phyloP scores from a whole-genome alignment of 2,329 filamentous ascomycete species.

The Apiospora sp. region DNA sequence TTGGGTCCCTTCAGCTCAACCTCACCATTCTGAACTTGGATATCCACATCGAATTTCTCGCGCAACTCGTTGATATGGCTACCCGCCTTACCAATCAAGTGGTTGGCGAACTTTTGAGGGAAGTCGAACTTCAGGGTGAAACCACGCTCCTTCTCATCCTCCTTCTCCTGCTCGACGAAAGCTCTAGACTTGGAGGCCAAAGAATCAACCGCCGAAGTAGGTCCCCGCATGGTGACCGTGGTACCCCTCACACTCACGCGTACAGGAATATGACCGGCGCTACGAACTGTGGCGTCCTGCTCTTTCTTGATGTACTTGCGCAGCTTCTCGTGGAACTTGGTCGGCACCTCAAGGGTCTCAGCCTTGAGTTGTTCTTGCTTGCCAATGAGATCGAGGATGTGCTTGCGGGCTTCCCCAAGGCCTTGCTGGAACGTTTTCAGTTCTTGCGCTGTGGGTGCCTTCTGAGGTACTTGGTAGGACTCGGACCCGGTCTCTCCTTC shows the following conservation, averaged over 20 bases:
- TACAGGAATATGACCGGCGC: conserved; percentile 66
- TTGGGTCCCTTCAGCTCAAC: conserved; percentile 96
- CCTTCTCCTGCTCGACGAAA: conserved; percentile 87
- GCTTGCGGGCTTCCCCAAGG: conserved; percentile 62
- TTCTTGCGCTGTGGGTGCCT: conserved; percentile 59
- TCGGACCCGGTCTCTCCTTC: conserved; percentile 66
- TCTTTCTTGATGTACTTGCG: conserved; percentile 71
- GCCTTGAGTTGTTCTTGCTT: conserved; percentile 64
- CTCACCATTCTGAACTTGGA: conserved; percentile 92
- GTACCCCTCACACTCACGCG: conserved; percentile 66
- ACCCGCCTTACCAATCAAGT: conserved; percentile 75
- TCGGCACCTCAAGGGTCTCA: conserved; percentile 63
- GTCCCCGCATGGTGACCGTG: conserved; percentile 78
- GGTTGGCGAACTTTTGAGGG: conserved; percentile 92
- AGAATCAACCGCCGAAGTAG: conserved; percentile 73
- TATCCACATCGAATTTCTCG: conserved; percentile 73
- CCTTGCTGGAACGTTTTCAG: conserved; percentile 61
- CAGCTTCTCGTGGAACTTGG: conserved; percentile 71
- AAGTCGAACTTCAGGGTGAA: conserved; percentile 90
- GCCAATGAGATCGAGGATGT: conserved; percentile 65
- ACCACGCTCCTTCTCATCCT: conserved; percentile 92
- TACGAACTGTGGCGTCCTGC: conserved; percentile 58
- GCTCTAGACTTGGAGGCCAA: conserved; percentile 76
- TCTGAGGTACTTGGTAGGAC: conserved; percentile 62
- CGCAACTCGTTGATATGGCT: conserved; percentile 72